These are phyloP conservation scores for Eucommia ulmoides DNA, from an alignment of 257 asterid species.

Conservation along the genomic window DNA sequence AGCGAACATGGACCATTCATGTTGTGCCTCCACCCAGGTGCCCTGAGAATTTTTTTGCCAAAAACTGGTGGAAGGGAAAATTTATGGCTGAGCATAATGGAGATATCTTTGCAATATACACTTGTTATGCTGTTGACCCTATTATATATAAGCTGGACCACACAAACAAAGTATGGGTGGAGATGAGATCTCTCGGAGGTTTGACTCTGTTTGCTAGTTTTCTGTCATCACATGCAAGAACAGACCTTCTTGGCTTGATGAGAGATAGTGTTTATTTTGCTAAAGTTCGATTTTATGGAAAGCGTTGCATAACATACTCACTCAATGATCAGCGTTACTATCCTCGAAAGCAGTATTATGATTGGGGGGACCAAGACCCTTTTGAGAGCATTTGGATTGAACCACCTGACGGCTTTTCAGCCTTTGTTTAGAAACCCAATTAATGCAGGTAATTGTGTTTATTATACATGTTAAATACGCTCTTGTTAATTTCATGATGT, in stretches of 20 bases:
- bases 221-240: conserved; percentile 60
- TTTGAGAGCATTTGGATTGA: conserved; percentile 79
- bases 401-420: conserved; percentile 63
- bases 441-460: background rate
- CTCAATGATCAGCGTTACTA: conserved; percentile 50
- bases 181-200: conserved; percentile 49
- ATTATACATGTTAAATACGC: too few relatives aligned
- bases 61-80: conserved; percentile 85
- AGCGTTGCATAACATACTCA: conserved; percentile 65
- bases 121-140: conserved; percentile 61
- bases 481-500: too few relatives aligned
- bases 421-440: conserved; percentile 20
- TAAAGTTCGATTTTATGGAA: conserved; percentile 70
- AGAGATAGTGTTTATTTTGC: conserved; percentile 72
- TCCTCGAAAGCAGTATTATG: conserved; percentile 65
- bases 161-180: conserved; percentile 53
- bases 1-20: conserved; percentile 50
- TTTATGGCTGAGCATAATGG: conserved; percentile 85
- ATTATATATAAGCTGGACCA: conserved; percentile 59
- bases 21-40: conserved; percentile 62
- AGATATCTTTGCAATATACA: conserved; percentile 60
- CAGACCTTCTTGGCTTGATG: conserved; percentile 73
- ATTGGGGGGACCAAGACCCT: conserved; percentile 82
- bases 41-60: conserved; percentile 52
- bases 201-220: conserved; percentile 75